phyloP scores from a whole-genome alignment of 2,329 filamentous ascomycete species.

The Lachnellula arida region DNA sequence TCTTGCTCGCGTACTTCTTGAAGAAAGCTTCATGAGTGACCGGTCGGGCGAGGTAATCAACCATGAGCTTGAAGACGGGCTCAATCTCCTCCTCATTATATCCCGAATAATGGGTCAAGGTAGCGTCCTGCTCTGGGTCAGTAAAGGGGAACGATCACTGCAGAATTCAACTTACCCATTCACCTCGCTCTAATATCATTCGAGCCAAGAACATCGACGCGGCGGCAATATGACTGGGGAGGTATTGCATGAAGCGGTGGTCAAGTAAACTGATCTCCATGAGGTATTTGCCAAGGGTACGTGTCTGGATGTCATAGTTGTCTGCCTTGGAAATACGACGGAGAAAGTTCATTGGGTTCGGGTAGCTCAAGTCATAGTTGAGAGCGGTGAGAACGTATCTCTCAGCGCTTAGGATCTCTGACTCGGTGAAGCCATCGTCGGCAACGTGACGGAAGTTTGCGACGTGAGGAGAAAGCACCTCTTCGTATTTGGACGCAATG shows the following conservation, averaged over 20 bases:
- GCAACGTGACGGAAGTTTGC: conserved; percentile 96
- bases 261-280: conserved; percentile 96
- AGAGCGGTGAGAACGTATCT: conserved; percentile 87
- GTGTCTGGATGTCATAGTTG: conserved; percentile 97
- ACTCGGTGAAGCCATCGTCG: conserved; percentile 91
- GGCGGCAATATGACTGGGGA: conserved; percentile 85
- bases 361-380: conserved; percentile 96
- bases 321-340: conserved; percentile 98
- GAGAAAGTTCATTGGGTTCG: conserved; percentile 99
- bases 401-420: conserved; percentile 95
- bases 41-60: conserved; percentile 89
- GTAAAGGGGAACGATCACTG: conserved; percentile 16
- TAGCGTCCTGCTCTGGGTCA: conserved; percentile 60
- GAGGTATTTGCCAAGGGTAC: conserved; percentile 94
- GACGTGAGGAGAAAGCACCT: conserved; percentile 93
- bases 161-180: conserved; percentile 66
- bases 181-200: conserved; percentile 81
- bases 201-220: conserved; percentile 93
- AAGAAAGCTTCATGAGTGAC: conserved; percentile 96
- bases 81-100: conserved; percentile 91
- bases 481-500: conserved; percentile 98
- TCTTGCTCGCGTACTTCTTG: conserved; percentile 99
- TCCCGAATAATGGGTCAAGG: conserved; percentile 83
- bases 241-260: conserved; percentile 86
- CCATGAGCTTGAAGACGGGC: conserved; percentile 88